Evolutionary conservation across 2,329 filamentous ascomycete genomes (phyloP).

Genomic region (Juglanconis juglandina): DNA sequence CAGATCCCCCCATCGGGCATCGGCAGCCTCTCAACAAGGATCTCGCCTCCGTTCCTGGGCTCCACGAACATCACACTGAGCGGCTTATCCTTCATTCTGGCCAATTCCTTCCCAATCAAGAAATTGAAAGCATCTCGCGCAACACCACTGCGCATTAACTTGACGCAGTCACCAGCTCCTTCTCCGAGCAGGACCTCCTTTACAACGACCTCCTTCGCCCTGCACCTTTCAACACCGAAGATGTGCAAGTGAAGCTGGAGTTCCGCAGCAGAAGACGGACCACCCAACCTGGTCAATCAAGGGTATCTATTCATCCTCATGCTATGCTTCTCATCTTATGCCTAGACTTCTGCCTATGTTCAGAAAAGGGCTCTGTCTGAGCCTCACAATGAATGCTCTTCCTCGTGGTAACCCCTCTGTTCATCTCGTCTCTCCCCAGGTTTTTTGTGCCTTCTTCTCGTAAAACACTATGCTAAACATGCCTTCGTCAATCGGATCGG

Average conservation of each 20-base stretch:
- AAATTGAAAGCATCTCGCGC: too few relatives aligned
- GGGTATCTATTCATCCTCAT: conserved; percentile 4
- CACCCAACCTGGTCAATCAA: background rate
- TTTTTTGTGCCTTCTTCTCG: background rate
- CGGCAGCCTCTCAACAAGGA: background rate
- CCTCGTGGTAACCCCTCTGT: background rate
- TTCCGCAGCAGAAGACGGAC: background rate
- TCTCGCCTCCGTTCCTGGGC: background rate
- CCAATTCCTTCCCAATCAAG: too few relatives aligned
- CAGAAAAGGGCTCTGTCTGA: background rate
- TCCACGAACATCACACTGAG: background rate
- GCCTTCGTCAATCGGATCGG: background rate
- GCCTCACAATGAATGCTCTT: background rate
- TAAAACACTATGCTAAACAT: background rate
- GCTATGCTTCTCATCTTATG: background rate
- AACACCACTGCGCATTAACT: too few relatives aligned
- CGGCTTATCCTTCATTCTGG: too few relatives aligned
- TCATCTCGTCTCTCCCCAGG: background rate
- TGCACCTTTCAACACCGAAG: too few relatives aligned
- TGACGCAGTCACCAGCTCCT: too few relatives aligned
- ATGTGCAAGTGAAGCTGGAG: too few relatives aligned
- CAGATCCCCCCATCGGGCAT: background rate
- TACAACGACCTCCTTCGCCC: too few relatives aligned
- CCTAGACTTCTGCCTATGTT: background rate
- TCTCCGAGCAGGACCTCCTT: background rate